These are phyloP conservation scores for Hyphodiscus sp. DNA, from an alignment of 2,329 filamentous ascomycete species.

Conservation along the genomic window DNA sequence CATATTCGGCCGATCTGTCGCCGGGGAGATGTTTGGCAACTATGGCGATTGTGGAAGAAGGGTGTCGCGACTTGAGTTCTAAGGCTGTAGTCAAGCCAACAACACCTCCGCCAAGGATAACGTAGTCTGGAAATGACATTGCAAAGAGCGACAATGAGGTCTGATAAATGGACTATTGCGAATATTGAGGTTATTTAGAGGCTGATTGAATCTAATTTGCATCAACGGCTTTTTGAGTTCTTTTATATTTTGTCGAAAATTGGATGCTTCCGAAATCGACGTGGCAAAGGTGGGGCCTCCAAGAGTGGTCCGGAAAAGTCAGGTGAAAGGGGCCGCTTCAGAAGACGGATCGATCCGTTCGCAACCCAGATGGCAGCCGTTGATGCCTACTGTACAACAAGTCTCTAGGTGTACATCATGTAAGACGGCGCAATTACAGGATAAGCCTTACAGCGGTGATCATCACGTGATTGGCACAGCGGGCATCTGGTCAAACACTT, in stretches of 20 bases:
- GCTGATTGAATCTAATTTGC: too few relatives aligned
- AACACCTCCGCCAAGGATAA: slow-evolving; percentile 47
- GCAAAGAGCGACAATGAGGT: not conserved
- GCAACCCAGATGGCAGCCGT: not conserved
- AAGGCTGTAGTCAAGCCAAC: slow-evolving; percentile 59
- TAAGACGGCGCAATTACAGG: too few relatives aligned
- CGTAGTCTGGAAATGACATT: not conserved
- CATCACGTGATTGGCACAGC: too few relatives aligned
- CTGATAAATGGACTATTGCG: not conserved
- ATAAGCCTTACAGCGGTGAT: too few relatives aligned
- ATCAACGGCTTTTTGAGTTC: not conserved
- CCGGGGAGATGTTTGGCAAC: slow-evolving; percentile 85
- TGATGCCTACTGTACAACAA: not conserved
- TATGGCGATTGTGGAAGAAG: slow-evolving; percentile 55
- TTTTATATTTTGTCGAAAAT: not conserved
- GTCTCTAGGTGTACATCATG: not conserved
- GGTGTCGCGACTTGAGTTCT: slow-evolving; percentile 46
- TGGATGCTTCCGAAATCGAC: not conserved
- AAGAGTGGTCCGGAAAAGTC: not conserved
- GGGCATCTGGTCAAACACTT: too few relatives aligned
- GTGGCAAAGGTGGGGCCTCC: not conserved
- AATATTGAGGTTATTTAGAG: too few relatives aligned
- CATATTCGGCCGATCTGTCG: slow-evolving; percentile 84
- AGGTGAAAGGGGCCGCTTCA: not conserved
- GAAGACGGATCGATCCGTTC: not conserved